Evolutionary conservation across 352 stramenopile species (phyloP), one percentile per base, ranked within the genome.

Genomic region (Phytophthora capsici): DNA sequence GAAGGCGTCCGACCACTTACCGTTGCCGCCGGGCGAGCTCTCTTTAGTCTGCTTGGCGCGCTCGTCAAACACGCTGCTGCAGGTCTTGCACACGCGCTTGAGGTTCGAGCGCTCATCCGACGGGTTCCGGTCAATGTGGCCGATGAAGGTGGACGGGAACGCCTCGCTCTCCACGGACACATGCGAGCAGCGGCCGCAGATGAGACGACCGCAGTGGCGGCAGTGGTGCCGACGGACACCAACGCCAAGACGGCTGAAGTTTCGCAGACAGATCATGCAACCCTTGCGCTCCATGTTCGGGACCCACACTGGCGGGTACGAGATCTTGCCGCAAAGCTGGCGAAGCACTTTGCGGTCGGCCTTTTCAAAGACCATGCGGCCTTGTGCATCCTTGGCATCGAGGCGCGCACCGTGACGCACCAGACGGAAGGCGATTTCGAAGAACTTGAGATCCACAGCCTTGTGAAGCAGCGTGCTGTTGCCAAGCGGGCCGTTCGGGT

Each of bases 281-380:
- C 67, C 72, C 46, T 80, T 74, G 41, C 84, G 81, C 45, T 93
- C 86, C 16, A 78, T 71, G 59, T 96, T 78, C 0, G 84, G 81
- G 9, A 96, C 72, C 88, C 88, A 96, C 66, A 96, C 86, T 4
- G 88, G 88, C 40, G 88, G 84, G 54, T 78, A 85, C 23, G 84
- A 79, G 56, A 96, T 91, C 63, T 93, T 91, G 47, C 64, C 66
- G 53, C 89, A 82, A 14, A 96, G 71, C 50, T 90, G 82, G 3
- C 85, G 85, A 40, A 96, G 68, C 19, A 89, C 45, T 59, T 87
- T 87, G 45, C 80, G 77, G 58, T 93, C 84, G 19, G 88, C 80
- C 71, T 94, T 94, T 30, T 94, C 88, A 49, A 93, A 96, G 6
- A 94, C 84, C 77, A 92, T 94, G 41, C 80, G 80, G 17, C 76